Base-by-base conservation (phyloP, 2,329 filamentous ascomycete genomes). In the Podosphaera fusca region DNA sequence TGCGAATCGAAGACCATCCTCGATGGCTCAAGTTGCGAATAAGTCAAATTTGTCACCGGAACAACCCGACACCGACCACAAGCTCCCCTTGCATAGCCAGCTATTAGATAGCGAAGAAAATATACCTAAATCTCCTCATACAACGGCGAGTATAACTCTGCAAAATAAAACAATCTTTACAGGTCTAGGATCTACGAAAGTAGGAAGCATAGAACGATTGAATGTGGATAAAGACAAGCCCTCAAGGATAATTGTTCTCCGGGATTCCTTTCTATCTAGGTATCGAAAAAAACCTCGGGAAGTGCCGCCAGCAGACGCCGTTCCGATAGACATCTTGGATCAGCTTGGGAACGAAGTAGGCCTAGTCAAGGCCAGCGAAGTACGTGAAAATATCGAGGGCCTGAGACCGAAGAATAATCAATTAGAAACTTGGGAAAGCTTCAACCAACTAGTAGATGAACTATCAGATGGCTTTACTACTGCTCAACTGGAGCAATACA, bases 211-310 rank as follows among this genome's bases (percentile, higher is more conserved):
- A 6, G 47, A 51, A 33, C 29, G 30, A 51, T 12, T 51, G 12
- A 33, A 51, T 29, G 47, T 9, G 5, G 9, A 33, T 8, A 14
- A 45, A 31, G 55, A 65, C 14, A 60, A 64, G 21, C 58, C 58
- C 2, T 58, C 64, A 0, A 61, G 67, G 35, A 62, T 68, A 21
- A 61, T 68, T 52, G 61, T 68, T 14, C 61, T 68, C n/a, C 62
- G 63, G 59, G 65, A 67, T 56, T 63, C 63, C 1, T 59, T 60
- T 42, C 50, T 58, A 8, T 63, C 61, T 36, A 55, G 58, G 12
- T 30, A 58, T 14, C 30, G 46, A n/a, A 36, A 46, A 31, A 54
- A 38, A 9, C 58, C n/a, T 33, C 58, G 38, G 31, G 36, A 47
- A 30, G 29, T 58, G 35, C 35, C 49, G 8, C 35, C 45, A 2